A percentile compares a stretch with the other conserved stretches of the same genome.
Conservation (phyloP, 495 filamentous ascomycete genomes). For the Elaphomyces granulatus region DNA sequence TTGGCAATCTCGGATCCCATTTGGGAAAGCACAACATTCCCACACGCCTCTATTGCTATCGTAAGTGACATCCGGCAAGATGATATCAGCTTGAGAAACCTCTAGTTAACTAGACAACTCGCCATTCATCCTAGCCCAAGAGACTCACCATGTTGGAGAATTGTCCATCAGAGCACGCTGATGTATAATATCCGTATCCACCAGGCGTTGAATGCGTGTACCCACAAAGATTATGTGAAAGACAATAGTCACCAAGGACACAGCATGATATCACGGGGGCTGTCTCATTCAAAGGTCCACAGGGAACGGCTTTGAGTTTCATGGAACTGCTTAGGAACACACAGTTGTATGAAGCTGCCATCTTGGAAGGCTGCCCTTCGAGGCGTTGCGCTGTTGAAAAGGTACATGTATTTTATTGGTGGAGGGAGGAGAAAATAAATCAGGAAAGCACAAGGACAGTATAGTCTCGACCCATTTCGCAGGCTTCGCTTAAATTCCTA, state of each 20-base stretch:
- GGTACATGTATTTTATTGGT: no score
- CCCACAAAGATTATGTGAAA: slow-evolving; percentile 2
- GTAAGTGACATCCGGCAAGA: slow-evolving; percentile 1
- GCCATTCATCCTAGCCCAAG: background rate
- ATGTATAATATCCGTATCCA: slow-evolving; percentile 2
- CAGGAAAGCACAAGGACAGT: no score
- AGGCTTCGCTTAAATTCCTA: no score
- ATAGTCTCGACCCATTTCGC: no score
- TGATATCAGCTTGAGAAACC: slow-evolving; percentile 1
- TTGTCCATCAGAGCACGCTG: slow-evolving; percentile 2
- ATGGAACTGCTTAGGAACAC: no score
- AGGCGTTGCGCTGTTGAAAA: no score
- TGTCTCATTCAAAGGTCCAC: slow-evolving; percentile 4
- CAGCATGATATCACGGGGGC: slow-evolving; percentile 1
- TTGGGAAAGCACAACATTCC: slow-evolving; percentile 2
- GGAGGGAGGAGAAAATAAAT: no score
- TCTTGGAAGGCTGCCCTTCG: no score
- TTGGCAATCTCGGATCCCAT: slow-evolving; percentile 1
- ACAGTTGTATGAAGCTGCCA: no score
- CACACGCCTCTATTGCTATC: background rate
- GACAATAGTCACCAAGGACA: slow-evolving; percentile 2
- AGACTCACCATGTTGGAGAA: background rate
- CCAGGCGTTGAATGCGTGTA: slow-evolving; percentile 1
- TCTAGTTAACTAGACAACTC: background rate
- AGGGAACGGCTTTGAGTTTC: slow-evolving; percentile 1